These are phyloP conservation scores for Podaxis pistillaris DNA, from an alignment of 768 basidiomycete species.

Conservation along the genomic window DNA sequence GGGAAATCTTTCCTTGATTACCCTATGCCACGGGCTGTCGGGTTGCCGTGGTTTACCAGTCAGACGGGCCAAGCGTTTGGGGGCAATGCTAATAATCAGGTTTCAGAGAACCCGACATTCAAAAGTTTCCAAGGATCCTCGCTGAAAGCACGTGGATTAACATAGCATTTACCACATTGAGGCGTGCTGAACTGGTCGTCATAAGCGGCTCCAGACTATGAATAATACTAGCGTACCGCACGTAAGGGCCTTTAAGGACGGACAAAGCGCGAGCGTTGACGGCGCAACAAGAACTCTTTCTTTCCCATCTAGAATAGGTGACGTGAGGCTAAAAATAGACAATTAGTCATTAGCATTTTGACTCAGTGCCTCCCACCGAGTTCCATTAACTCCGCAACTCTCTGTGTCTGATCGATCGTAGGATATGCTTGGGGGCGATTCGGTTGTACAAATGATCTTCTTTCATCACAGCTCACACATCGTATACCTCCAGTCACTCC, in stretches of 20 bases:
- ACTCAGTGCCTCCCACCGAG: neutral
- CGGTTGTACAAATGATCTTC: neutral
- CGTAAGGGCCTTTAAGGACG: neutral
- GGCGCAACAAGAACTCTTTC: neutral
- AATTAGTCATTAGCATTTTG: neutral
- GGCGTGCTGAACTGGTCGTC: neutral
- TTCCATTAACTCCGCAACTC: neutral
- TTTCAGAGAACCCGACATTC: neutral
- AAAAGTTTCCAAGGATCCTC: constrained; percentile 11
- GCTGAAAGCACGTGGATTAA: constrained; percentile 4
- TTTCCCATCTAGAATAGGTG: neutral
- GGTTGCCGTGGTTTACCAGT: neutral
- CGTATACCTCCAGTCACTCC: neutral
- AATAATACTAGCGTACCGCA: neutral
- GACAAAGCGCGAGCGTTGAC: neutral
- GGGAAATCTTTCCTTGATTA: neutral
- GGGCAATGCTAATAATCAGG: neutral
- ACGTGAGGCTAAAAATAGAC: neutral
- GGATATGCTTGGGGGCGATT: neutral
- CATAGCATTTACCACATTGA: neutral
- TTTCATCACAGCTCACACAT: neutral
- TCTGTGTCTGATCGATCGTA: neutral
- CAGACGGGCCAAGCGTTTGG: neutral
- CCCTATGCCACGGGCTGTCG: neutral
- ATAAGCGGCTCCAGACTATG: neutral